Evolutionary conservation across 495 filamentous ascomycete species (phyloP), one percentile per base, ranked within the genome.

Genomic region (Glonium stellatum): DNA sequence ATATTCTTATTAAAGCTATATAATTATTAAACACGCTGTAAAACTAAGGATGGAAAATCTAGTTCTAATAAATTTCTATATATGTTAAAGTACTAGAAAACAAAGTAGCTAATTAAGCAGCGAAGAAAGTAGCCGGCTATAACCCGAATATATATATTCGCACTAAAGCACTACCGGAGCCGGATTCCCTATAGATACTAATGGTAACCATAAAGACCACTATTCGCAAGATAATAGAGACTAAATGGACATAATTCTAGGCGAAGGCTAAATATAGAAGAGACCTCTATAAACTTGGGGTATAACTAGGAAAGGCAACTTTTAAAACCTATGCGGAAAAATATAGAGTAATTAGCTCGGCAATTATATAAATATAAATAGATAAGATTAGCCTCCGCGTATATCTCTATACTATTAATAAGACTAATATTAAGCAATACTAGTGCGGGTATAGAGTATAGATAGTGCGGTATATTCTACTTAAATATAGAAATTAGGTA

Each of bases 351-450:
- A 69, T 71, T 22, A 72, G 69, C 57, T 72, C 70, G 0, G 55
- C 67, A 22, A 57, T 73, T 27, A 71, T 64, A 36, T 65, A 73
- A 55, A 56, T 74, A 25, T n/a, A n/a, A n/a, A 54, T 25, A 13
- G 52, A 12, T 36, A 54, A 50, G 47, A 50, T 50, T 12, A 12
- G 47, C 47, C 47, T 50, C 1, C 47, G 15, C 1, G 62, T 59
- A 2, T 76, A 73, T 57, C 72, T 76, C 57, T 27, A 67, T 48
- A 23, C 21, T 8, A 74, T 75, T 54, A 67, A 70, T 39, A 66
- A 62, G 47, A 57, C 64, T n/a, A 63, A 73, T 11, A 65, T 62
- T 8, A 63, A 69, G 19, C 1, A 62, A 58, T 74, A 67, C 59
- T 21, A 62, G 50, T 74, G 63, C 50, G 61, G 60, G 25, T 56